These are phyloP conservation scores for Apiospora koreana DNA, from an alignment of 2,329 filamentous ascomycete genomes.

Conservation along the genomic window DNA sequence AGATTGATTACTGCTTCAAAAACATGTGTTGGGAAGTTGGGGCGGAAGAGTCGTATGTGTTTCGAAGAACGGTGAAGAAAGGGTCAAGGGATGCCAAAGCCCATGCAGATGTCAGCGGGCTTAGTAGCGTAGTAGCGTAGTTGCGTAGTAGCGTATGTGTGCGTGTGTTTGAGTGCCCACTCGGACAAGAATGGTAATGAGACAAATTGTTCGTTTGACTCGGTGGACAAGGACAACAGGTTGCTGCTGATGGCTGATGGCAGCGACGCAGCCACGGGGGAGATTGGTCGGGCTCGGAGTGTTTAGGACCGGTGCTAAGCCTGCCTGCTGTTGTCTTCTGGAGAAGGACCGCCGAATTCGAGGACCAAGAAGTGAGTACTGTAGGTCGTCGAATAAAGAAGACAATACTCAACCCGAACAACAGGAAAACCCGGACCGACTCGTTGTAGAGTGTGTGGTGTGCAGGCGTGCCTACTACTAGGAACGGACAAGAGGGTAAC, in stretches of 20 bases:
- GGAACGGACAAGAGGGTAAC: not conserved
- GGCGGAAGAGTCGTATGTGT: not conserved
- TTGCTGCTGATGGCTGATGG: constrained; percentile 5
- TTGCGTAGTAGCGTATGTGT: not conserved
- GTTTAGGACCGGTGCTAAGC: not conserved
- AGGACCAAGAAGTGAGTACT: not conserved
- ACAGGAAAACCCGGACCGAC: not conserved
- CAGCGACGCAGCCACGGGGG: not conserved
- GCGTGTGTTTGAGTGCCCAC: not conserved
- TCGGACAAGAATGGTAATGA: constrained; percentile 4
- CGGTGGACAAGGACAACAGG: not conserved
- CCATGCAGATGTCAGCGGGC: not conserved
- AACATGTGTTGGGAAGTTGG: constrained; percentile 10
- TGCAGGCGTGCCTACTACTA: not conserved
- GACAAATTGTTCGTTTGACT: constrained; percentile 9
- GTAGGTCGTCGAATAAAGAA: not conserved
- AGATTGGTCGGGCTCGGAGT: constrained; percentile 6
- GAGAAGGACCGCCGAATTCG: not conserved
- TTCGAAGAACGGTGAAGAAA: constrained; percentile 7
- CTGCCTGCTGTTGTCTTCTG: not conserved
- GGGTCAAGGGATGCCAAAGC: not conserved
- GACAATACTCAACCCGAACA: not conserved
- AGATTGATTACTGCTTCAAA: not conserved
- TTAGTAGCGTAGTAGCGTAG: not conserved
- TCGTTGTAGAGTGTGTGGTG: not conserved